Evolutionary conservation across 2,329 filamentous ascomycete species (phyloP).

Genomic region (Macrophomina phaseolina): DNA sequence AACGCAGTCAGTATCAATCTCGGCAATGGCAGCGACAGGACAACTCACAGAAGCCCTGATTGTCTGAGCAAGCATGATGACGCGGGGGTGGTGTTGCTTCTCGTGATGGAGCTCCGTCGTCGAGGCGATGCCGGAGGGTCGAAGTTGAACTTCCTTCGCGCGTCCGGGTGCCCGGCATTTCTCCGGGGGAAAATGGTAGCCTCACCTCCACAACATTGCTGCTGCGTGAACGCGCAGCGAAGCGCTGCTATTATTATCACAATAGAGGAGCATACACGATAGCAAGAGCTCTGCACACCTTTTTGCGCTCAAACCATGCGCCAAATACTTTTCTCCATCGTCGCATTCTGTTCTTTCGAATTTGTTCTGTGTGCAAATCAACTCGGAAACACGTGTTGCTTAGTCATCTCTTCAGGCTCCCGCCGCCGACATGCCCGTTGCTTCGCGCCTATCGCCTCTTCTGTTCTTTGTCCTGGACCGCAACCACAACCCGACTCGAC

Average conservation of each 20-base stretch:
- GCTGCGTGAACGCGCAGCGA: background rate
- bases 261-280: background rate
- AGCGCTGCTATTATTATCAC: background rate
- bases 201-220: background rate
- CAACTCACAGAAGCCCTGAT: conserved; percentile 64
- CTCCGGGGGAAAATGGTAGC: too few species aligned
- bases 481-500: conserved; percentile 2
- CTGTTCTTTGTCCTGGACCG: conserved; percentile 24
- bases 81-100: conserved; percentile 35
- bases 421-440: conserved; percentile 6
- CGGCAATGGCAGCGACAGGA: background rate
- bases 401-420: background rate
- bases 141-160: conserved; percentile 27
- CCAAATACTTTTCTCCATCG: background rate
- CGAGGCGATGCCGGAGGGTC: conserved; percentile 30
- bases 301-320: background rate
- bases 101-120: conserved; percentile 26
- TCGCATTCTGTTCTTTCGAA: background rate
- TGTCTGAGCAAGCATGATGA: conserved; percentile 65
- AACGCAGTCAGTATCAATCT: conserved; percentile 27
- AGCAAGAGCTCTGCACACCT: background rate
- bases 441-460: background rate
- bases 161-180: conserved; percentile 7
- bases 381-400: background rate
- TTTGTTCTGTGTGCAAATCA: background rate